Evolutionary conservation across 257 asterid species (phyloP).

Genomic region (Penstemon davidsonii): DNA sequence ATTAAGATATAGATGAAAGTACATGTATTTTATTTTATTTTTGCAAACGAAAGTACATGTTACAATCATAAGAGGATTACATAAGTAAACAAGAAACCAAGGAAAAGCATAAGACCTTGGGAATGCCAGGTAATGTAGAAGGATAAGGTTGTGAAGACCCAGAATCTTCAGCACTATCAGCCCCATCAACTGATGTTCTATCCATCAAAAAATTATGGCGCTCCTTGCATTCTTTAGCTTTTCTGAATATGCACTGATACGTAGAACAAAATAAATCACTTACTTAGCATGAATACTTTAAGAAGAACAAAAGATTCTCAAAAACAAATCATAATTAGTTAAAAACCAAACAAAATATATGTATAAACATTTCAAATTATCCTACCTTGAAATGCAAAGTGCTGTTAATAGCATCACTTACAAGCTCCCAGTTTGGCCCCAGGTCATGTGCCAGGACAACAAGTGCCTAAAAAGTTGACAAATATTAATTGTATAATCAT

Average conservation of each 20-base stretch:
- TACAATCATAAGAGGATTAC: slow-evolving; percentile 12
- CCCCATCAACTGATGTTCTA: slow-evolving; percentile 75
- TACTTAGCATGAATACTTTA: not conserved
- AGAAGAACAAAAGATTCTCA: not conserved
- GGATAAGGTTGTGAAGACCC: slow-evolving; percentile 91
- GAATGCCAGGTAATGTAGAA: slow-evolving; percentile 94
- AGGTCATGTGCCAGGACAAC: slow-evolving; percentile 96
- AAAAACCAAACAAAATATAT: not conserved
- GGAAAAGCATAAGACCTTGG: slow-evolving; percentile 55
- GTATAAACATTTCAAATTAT: slow-evolving; percentile 4
- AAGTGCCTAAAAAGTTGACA: slow-evolving; percentile 64
- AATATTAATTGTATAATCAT: slow-evolving; percentile 13
- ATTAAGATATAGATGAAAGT: slow-evolving; percentile 14
- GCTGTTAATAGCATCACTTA: slow-evolving; percentile 91
- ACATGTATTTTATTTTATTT: not conserved
- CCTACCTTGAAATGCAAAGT: slow-evolving; percentile 88
- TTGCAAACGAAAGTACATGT: too few relatives aligned
- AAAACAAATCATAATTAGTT: slow-evolving; percentile 2
- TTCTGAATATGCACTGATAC: slow-evolving; percentile 77
- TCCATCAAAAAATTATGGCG: slow-evolving; percentile 79
- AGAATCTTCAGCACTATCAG: slow-evolving; percentile 95
- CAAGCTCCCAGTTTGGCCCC: slow-evolving; percentile 99
- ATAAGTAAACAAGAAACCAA: slow-evolving; percentile 21
- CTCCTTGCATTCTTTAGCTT: slow-evolving; percentile 94
- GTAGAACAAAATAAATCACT: slow-evolving; percentile 22